Evolutionary conservation across 73 alveolate genomes (phyloP).

Genomic region (Paramecium sexaurelia): DNA sequence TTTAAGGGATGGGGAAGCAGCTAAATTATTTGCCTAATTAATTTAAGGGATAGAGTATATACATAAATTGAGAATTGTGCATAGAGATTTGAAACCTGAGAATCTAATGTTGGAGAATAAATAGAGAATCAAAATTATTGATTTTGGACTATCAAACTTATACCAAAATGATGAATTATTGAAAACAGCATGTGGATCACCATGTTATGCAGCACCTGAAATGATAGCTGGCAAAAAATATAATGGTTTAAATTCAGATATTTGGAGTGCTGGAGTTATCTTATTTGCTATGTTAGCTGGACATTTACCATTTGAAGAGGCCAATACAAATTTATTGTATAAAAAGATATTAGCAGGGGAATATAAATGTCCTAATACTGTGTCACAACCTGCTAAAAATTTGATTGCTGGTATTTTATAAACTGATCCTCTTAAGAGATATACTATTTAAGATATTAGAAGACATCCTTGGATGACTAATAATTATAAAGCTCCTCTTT

Average conservation of each 20-base stretch:
- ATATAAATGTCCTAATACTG: slow-evolving; percentile 73
- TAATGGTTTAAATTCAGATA: slow-evolving; percentile 76
- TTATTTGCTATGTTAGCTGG: slow-evolving; percentile 89
- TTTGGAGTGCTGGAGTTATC: slow-evolving; percentile 88
- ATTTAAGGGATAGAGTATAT: slow-evolving; percentile 92
- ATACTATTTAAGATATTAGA: slow-evolving; percentile 82
- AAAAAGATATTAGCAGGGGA: slow-evolving; percentile 87
- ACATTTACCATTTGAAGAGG: slow-evolving; percentile 88
- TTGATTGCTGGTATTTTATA: slow-evolving; percentile 77
- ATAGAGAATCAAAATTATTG: slow-evolving; percentile 87
- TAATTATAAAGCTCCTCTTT: slow-evolving; percentile 33
- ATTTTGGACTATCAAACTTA: slow-evolving; percentile 91
- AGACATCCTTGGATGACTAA: slow-evolving; percentile 77
- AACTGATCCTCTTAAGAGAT: slow-evolving; percentile 85
- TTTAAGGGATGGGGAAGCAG: slow-evolving; percentile 89
- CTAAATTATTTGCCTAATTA: slow-evolving; percentile 81
- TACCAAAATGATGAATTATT: slow-evolving; percentile 79
- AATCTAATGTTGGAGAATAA: slow-evolving; percentile 85
- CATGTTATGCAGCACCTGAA: slow-evolving; percentile 94
- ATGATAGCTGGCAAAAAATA: slow-evolving; percentile 90
- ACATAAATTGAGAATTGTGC: slow-evolving; percentile 85
- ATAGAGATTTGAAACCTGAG: slow-evolving; percentile 97
- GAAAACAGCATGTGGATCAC: slow-evolving; percentile 89
- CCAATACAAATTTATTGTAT: slow-evolving; percentile 80
- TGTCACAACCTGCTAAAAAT: slow-evolving; percentile 77